phyloP scores from a whole-genome alignment of 164 flowering plant genomes.

The Dillenia suffruticosa region DNA sequence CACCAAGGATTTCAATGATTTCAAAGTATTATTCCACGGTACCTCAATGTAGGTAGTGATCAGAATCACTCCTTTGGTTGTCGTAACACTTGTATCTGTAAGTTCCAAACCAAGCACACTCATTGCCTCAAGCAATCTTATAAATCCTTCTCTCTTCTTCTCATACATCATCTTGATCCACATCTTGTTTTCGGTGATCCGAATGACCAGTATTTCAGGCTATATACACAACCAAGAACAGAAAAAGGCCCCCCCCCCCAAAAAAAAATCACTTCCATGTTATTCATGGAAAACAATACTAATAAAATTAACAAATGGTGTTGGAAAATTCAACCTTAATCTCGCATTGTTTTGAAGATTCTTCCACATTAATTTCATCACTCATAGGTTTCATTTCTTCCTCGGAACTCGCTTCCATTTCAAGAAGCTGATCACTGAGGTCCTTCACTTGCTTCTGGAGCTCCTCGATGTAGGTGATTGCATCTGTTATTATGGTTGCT shows the following conservation, averaged over 20 bases:
- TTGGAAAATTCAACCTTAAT: slow-evolving; percentile 27
- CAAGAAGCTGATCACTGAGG: slow-evolving; percentile 42
- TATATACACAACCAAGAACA: slow-evolving; percentile 6
- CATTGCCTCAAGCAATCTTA: slow-evolving; percentile 49
- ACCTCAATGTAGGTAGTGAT: slow-evolving; percentile 49
- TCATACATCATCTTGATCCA: slow-evolving; percentile 46
- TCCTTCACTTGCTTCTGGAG: slow-evolving; percentile 40
- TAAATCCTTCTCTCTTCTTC: slow-evolving; percentile 46
- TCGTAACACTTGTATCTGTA: slow-evolving; percentile 45
- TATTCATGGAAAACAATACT: background rate
- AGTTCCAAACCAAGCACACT: slow-evolving; percentile 44
- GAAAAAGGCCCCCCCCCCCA: background rate
- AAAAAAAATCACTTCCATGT: background rate
- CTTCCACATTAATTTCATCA: background rate
- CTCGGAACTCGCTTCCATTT: slow-evolving; percentile 30
- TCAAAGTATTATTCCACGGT: background rate
- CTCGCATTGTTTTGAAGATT: slow-evolving; percentile 18
- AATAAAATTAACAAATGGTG: background rate
- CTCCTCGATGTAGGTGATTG: slow-evolving; percentile 49
- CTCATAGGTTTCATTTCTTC: slow-evolving; percentile 15
- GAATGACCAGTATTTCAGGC: slow-evolving; percentile 49
- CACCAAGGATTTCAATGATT: background rate
- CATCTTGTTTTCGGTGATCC: slow-evolving; percentile 27
- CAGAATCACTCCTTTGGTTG: slow-evolving; percentile 42
- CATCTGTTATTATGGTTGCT: slow-evolving; percentile 60